Evolutionary conservation across 2,329 filamentous ascomycete species (phyloP).

Genomic region (Arthrobotrys iridis): DNA sequence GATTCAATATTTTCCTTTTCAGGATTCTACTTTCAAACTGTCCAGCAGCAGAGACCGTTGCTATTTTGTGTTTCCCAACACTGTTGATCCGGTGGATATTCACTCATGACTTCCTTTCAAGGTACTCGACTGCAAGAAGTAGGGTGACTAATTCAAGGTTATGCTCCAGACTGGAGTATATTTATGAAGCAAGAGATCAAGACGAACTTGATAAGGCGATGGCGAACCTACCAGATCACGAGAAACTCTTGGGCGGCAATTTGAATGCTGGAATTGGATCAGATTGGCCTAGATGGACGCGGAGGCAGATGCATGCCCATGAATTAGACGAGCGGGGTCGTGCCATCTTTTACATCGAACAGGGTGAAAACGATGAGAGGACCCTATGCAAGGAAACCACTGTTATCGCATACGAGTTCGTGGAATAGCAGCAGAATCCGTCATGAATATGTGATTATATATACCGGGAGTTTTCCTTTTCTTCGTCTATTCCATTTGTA

Average conservation of each 20-base stretch:
- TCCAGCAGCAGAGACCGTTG: not conserved
- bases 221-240: not conserved
- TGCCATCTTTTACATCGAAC: not conserved
- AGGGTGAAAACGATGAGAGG: not conserved
- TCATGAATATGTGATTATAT: not conserved
- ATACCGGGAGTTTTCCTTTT: not conserved
- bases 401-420: not conserved
- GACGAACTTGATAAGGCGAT: not conserved
- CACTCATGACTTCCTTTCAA: not conserved
- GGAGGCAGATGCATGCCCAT: not conserved
- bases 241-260: no score
- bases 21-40: not conserved
- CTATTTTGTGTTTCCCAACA: not conserved
- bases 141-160: not conserved
- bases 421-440: not conserved
- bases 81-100: not conserved
- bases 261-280: no score
- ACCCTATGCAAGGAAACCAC: not conserved
- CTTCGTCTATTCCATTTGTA: conserved; percentile 32
- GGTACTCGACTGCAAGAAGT: not conserved
- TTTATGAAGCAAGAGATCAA: not conserved
- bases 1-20: not conserved
- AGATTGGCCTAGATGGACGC: not conserved
- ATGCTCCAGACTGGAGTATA: conserved; percentile 15
- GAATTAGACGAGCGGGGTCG: conserved; percentile 20